Evolutionary conservation across 2,329 filamentous ascomycete species (phyloP).

Genomic region (Aspergillus sp.): DNA sequence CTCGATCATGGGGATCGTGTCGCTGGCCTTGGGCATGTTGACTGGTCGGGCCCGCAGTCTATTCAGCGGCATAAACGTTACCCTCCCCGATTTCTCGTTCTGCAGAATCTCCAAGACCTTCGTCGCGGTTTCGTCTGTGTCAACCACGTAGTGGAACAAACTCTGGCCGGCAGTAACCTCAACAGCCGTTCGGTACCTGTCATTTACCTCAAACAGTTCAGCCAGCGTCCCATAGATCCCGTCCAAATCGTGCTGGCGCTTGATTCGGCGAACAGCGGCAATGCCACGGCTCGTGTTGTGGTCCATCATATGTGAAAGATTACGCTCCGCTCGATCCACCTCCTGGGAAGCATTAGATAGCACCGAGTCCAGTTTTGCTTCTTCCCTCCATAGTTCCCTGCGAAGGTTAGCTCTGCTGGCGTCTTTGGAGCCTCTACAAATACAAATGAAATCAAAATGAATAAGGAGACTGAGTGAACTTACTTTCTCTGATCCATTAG

Average conservation of each 20-base stretch:
- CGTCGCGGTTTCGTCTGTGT: constrained; percentile 79
- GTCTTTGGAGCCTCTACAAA: too few relatives aligned
- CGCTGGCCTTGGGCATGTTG: constrained; percentile 75
- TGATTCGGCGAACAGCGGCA: constrained; percentile 74
- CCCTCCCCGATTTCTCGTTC: constrained; percentile 68
- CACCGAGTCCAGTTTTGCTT: constrained; percentile 73
- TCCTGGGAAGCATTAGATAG: constrained; percentile 68
- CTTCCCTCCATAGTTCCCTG: constrained; percentile 69
- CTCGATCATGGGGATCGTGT: constrained; percentile 76
- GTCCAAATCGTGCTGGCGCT: constrained; percentile 65
- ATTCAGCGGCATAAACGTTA: constrained; percentile 92
- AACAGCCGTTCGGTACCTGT: constrained; percentile 76
- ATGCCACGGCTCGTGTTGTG: constrained; percentile 77
- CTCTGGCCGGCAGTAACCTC: constrained; percentile 89
- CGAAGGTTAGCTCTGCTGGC: background rate
- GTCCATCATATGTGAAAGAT: constrained; percentile 78
- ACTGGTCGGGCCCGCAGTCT: constrained; percentile 61
- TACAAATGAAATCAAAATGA: too few relatives aligned
- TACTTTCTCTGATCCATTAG: constrained; percentile 75
- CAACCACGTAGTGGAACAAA: constrained; percentile 92
- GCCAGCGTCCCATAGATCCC: constrained; percentile 89
- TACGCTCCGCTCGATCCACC: constrained; percentile 65
- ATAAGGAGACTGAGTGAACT: too few relatives aligned
- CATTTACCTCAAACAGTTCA: constrained; percentile 79
- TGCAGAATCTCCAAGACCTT: constrained; percentile 70